Base-by-base conservation (phyloP, 2,329 filamentous ascomycete genomes). In the Chaetomium olivaceum region DNA sequence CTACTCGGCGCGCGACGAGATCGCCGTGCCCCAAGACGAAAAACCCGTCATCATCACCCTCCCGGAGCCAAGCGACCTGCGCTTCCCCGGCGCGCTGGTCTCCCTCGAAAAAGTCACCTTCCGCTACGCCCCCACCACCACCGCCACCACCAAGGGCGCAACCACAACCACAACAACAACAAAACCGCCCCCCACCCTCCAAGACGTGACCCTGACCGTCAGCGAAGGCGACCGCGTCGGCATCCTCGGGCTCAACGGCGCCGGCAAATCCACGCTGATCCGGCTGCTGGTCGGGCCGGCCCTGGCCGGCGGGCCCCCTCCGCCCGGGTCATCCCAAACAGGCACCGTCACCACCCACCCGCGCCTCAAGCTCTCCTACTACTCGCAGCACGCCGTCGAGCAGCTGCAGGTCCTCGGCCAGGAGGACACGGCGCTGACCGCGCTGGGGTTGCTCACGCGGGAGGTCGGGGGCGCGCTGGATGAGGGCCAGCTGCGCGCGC, bases 241-340 rank as follows among this genome's bases (percentile, higher is more conserved):
- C 0, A 82, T 96, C 50, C 81, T 92, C 27, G 92, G 92, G 0
- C 81, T 95, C 52, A 96, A 96, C 74, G 92, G 92, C 1, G 85
- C 87, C 0, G 92, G 92, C 2, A 96, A 96, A 76, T 92, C 91
- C 1, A 95, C 92, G 0, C 80, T 96, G 11, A 82, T 94, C 65
- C 88, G 86, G 57, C 78, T 94, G 4, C 83, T 94, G 2, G 87
- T 88, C n/a, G 86, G 84, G 33, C 55, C 52, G 25, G 2, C 58
- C 33, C 33, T 36, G 1, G 9, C 16, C 36, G 33, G 14, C 36
- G 33, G 14, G 31, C 5, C 55, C 57, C 5, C 25, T 2, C 27
- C 54, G 11, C 23, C 63, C 2, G 14, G 29, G 0, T 81, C 82
- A 1, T 16, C 76, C 83, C 1, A 80, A 79, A 6, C 87, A 2